Conservation (phyloP, 768 basidiomycete genomes). For the Serpula lacrymans region DNA sequence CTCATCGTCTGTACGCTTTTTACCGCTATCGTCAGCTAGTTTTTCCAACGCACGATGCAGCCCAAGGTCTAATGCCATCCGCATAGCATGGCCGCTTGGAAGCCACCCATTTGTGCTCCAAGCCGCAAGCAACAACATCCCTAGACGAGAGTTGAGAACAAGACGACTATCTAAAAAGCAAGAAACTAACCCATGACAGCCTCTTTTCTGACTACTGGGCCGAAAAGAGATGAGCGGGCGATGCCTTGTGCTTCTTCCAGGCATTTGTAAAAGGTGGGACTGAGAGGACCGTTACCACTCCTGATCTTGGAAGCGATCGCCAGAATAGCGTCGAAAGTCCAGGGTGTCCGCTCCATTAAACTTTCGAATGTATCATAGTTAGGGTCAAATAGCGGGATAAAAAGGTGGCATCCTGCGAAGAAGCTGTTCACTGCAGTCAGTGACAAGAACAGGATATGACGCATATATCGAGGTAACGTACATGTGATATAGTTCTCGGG, state of each 20-base stretch:
- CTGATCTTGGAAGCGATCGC: slow-evolving; percentile 91
- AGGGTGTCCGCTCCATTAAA: slow-evolving; percentile 88
- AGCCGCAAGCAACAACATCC: slow-evolving; percentile 87
- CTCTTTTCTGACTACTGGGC: slow-evolving; percentile 91
- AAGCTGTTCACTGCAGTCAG: slow-evolving; percentile 69
- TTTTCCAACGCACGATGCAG: slow-evolving; percentile 91
- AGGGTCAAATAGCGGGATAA: slow-evolving; percentile 94
- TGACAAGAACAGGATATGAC: slow-evolving; percentile 3
- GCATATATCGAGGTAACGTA: slow-evolving; percentile 34
- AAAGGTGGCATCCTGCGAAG: slow-evolving; percentile 94
- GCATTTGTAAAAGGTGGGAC: slow-evolving; percentile 84
- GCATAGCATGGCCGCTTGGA: slow-evolving; percentile 92
- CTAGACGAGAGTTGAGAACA: slow-evolving; percentile 33
- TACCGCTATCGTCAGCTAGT: slow-evolving; percentile 67
- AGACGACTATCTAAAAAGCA: slow-evolving; percentile 6
- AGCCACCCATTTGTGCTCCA: slow-evolving; percentile 97
- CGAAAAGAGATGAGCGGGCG: slow-evolving; percentile 89
- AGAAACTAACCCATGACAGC: slow-evolving; percentile 75
- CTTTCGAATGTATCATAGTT: slow-evolving; percentile 91
- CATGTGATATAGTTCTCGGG: slow-evolving; percentile 90
- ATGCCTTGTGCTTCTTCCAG: slow-evolving; percentile 96
- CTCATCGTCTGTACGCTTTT: slow-evolving; percentile 71
- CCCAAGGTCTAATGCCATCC: slow-evolving; percentile 93
- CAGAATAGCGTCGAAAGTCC: slow-evolving; percentile 92
- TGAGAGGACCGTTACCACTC: slow-evolving; percentile 83